phyloP scores from a whole-genome alignment of 108 stramenopile species.

The Nitzschia putrida region DNA sequence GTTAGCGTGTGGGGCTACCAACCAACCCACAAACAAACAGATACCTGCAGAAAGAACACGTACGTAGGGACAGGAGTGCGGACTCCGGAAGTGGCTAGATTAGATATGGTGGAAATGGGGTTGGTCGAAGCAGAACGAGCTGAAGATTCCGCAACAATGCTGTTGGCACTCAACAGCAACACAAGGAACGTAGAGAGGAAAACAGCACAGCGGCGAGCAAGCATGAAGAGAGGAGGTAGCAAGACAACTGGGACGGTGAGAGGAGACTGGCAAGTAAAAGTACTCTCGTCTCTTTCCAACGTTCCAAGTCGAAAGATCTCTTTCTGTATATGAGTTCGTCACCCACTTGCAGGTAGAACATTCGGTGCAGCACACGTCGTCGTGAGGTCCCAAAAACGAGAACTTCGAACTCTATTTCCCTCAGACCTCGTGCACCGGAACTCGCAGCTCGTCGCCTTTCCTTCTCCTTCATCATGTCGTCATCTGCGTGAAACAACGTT shows the following conservation, averaged over 20 bases:
- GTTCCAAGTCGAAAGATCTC: no score
- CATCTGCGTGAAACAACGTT: no score
- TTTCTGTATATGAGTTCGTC: no score
- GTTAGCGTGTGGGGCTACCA: not conserved
- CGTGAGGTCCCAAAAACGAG: no score
- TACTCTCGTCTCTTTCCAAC: no score
- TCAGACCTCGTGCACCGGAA: no score
- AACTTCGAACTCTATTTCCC: no score
- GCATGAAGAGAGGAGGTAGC: not conserved
- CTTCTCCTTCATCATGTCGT: no score
- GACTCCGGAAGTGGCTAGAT: not conserved
- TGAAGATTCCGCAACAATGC: slow-evolving; percentile 2
- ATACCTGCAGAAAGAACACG: not conserved
- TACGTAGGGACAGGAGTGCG: not conserved
- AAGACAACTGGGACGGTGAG: not conserved
- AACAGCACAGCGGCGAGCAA: not conserved
- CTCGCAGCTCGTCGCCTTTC: no score
- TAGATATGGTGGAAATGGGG: slow-evolving; percentile 18
- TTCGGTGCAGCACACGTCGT: no score
- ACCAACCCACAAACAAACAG: not conserved
- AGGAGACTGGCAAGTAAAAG: no score
- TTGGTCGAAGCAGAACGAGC: slow-evolving; percentile 17
- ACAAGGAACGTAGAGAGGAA: slow-evolving; percentile 10
- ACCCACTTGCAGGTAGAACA: no score
- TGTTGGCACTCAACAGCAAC: slow-evolving; percentile 5